Base-by-base conservation (phyloP, 192 early-diverging fungal genomes). In the Coemansia sp. region DNA sequence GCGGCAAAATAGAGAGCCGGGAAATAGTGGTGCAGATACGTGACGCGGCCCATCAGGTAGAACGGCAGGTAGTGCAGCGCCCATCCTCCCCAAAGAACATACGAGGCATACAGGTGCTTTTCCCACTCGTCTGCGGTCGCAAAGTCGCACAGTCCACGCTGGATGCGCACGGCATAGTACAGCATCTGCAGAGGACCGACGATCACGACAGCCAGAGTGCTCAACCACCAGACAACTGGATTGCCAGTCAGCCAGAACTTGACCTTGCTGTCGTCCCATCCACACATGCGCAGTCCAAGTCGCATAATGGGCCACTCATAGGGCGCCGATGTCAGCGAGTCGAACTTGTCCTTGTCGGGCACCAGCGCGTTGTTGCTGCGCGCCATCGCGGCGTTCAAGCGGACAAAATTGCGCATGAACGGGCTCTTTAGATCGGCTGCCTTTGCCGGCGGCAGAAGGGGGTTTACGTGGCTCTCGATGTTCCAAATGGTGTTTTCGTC, bases 11-110 rank as follows among this genome's bases (percentile, higher is more conserved):
- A 95, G 11, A 96, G 82, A 9, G 94, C 92, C 1, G 95, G 95
- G 81, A 97, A 96, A 70, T 98, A 98, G 74, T 98, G 97, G 69
- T 99, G 97, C 32, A 97, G 74, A 55, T 97, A 98, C 0, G 90
- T 93, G 42, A 97, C 93, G 29, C 97, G 89, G 28, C 95, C 95
- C 93, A 99, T 98, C 54, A 97, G 85, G 64, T 75, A 95, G 83
- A 97, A 98, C 19, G 95, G 95, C 29, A 89, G 36, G 73, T 96
- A 99, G 74, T 99, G 97, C 50, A 97, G 69, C 48, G 89, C 80
- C 95, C 95, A 99, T n/a, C 95, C 95, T 39, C 88, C 69, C 22
- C 88, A 78, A 42, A 92, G 84, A 14, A 91, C 70, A 65, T 91
- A 88, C 19, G 81, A 83, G n/a, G 82, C 85, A 56, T 85, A 90